Evolutionary conservation across 2,329 filamentous ascomycete species (phyloP).

Genomic region (Colletotrichum sidae): DNA sequence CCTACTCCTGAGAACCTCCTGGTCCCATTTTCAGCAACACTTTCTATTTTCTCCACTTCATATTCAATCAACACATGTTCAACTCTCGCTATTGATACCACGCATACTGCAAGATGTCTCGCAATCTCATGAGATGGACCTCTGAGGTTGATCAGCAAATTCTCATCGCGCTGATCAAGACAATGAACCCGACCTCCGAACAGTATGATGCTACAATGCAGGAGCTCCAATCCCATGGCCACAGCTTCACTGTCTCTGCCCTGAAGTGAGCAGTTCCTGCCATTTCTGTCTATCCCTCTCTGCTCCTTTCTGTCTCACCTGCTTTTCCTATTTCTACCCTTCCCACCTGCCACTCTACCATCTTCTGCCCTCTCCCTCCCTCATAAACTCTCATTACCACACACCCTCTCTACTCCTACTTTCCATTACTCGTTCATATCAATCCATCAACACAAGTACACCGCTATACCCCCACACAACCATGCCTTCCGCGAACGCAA

Average conservation of each 20-base stretch:
- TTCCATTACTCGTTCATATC: neutral
- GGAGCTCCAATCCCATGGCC: conserved; percentile 47
- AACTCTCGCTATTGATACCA: neutral
- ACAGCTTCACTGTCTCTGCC: conserved; percentile 54
- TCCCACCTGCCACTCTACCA: conserved; percentile 15
- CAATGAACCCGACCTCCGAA: conserved; percentile 46
- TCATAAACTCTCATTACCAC: conserved; percentile 1
- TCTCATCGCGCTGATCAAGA: conserved; percentile 53
- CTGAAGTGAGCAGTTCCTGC: conserved; percentile 48
- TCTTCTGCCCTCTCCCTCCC: neutral
- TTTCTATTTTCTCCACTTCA: neutral
- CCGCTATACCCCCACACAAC: conserved; percentile 29
- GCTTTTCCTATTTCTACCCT: conserved; percentile 2
- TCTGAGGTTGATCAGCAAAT: conserved; percentile 56
- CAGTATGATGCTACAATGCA: conserved; percentile 52
- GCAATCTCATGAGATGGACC: conserved; percentile 54
- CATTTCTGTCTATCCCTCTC: conserved; percentile 7
- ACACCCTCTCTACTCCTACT: neutral
- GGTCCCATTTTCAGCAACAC: neutral
- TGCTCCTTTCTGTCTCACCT: conserved; percentile 1
- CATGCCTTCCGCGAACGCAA: conserved; percentile 23
- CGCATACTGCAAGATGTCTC: conserved; percentile 21
- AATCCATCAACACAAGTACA: conserved; percentile 5
- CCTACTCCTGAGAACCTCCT: too few relatives aligned
- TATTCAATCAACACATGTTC: conserved; percentile 23